phyloP scores from a whole-genome alignment of 352 stramenopile genomes.

The Pythium apleroticum region DNA sequence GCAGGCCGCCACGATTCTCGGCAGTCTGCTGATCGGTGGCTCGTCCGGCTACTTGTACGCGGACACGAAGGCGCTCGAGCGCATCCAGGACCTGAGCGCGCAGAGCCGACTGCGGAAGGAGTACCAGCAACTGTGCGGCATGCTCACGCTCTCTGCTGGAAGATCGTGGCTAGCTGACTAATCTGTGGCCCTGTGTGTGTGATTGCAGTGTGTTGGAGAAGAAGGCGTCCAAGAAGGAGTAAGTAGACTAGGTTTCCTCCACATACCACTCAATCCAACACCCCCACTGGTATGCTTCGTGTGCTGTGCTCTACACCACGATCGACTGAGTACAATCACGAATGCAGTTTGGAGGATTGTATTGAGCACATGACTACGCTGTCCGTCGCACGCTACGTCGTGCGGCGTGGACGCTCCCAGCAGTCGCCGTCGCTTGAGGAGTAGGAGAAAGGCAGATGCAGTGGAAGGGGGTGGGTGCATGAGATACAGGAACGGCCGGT shows the following conservation, averaged over 20 bases:
- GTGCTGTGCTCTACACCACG: too few relatives aligned
- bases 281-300: too few relatives aligned
- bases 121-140: constrained; percentile 71
- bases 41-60: constrained; percentile 65
- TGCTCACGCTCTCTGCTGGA: neutral
- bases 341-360: too few relatives aligned
- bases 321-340: too few relatives aligned
- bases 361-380: too few relatives aligned
- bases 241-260: neutral
- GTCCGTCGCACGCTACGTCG: neutral
- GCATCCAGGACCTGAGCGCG: constrained; percentile 76
- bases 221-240: constrained; percentile 50
- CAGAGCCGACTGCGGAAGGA: constrained; percentile 76
- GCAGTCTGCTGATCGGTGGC: constrained; percentile 58
- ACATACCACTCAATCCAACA: too few relatives aligned
- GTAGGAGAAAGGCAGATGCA: constrained; percentile 7
- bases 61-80: constrained; percentile 66
- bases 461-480: neutral
- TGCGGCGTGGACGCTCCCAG: neutral
- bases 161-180: neutral
- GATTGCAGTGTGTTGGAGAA: constrained; percentile 55
- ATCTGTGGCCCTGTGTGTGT: neutral
- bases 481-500: neutral
- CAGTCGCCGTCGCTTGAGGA: neutral
- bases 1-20: constrained; percentile 60